These are phyloP conservation scores for Plantago lanceolata DNA, from an alignment of 305 asterid genomes.

Conservation along the genomic window DNA sequence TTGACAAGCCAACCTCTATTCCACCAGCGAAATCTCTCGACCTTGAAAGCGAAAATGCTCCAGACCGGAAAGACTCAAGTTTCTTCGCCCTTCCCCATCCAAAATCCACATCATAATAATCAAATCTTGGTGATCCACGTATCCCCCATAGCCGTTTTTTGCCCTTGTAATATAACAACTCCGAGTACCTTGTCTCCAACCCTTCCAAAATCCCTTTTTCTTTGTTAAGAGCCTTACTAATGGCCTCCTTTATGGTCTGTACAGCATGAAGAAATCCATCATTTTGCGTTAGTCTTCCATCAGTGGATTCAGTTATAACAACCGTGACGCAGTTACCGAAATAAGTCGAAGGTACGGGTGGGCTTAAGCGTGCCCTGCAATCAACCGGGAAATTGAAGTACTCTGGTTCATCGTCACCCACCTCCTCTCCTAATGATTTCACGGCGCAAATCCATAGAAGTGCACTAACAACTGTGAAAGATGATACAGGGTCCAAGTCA, in stretches of 20 bases:
- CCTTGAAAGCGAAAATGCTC: conserved; percentile 12
- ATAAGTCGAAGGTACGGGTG: conserved; percentile 29
- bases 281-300: conserved; percentile 16
- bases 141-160: not conserved
- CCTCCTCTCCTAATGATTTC: conserved; percentile 25
- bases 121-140: conserved; percentile 8
- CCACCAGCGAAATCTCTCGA: conserved; percentile 15
- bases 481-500: conserved; percentile 1
- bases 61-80: conserved; percentile 15
- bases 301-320: conserved; percentile 13
- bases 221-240: not conserved
- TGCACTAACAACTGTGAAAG: conserved; percentile 17
- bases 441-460: conserved; percentile 28
- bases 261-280: conserved; percentile 25
- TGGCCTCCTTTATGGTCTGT: conserved; percentile 14
- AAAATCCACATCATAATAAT: conserved; percentile 17
- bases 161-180: not conserved
- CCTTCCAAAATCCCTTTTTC: conserved; percentile 14
- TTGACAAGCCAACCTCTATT: conserved; percentile 27
- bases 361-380: conserved; percentile 20
- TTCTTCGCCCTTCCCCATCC: conserved; percentile 23
- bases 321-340: conserved; percentile 29
- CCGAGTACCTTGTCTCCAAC: not conserved
- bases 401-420: conserved; percentile 15
- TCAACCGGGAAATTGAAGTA: conserved; percentile 16